Evolutionary conservation across 768 basidiomycete species (phyloP).

Genomic region (Termitomyces titanicus): DNA sequence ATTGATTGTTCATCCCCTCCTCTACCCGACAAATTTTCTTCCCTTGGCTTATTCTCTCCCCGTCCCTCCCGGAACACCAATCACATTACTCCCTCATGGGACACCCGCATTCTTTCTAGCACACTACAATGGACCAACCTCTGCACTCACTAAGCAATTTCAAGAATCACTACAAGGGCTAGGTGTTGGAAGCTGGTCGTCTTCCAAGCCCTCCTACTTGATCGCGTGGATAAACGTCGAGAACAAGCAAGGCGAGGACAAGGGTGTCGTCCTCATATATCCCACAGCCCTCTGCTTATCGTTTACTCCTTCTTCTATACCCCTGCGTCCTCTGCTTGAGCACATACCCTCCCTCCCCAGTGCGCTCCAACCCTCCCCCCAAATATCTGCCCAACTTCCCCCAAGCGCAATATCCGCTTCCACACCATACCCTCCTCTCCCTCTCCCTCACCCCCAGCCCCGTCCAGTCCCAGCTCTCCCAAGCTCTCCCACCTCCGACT

Average conservation of each 20-base stretch:
- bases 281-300: constrained; percentile 57
- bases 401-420: neutral
- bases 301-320: constrained; percentile 30
- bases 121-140: constrained; percentile 65
- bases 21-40: constrained; percentile 55
- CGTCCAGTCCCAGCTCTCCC: constrained; percentile 30
- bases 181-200: constrained; percentile 33
- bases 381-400: constrained; percentile 6
- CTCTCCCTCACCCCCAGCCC: constrained; percentile 2
- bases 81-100: constrained; percentile 65
- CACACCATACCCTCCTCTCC: neutral
- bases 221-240: constrained; percentile 75
- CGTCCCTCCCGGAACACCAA: constrained; percentile 57
- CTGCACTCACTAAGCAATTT: constrained; percentile 60
- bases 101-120: constrained; percentile 72
- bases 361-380: constrained; percentile 54
- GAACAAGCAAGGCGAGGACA: constrained; percentile 78
- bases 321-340: constrained; percentile 40
- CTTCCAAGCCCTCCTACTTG: constrained; percentile 29
- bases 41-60: constrained; percentile 43
- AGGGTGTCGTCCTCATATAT: constrained; percentile 73
- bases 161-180: constrained; percentile 58
- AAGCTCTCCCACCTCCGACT: constrained; percentile 22
- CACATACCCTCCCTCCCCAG: constrained; percentile 63
- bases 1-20: constrained; percentile 63